Conservation (phyloP, 75 land plant species). For the Pinus taeda region DNA sequence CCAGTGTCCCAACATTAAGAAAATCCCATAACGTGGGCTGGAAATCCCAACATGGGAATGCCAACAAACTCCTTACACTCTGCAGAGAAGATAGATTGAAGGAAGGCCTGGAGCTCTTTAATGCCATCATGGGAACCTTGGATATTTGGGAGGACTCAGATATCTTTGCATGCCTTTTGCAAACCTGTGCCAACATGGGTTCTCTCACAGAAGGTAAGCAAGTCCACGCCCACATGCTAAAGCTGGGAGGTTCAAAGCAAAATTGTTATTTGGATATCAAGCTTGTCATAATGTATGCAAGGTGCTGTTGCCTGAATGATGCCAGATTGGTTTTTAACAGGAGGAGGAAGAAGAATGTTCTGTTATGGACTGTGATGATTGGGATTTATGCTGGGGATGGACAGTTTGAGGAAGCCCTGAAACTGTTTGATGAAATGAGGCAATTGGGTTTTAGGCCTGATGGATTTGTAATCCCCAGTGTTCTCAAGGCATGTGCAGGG, state of each 20-base stretch:
- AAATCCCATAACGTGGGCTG: no score
- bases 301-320: conserved; percentile 37
- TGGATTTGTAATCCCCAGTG: conserved; percentile 11
- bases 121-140: no score
- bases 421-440: conserved; percentile 24
- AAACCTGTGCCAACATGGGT: conserved; percentile 37
- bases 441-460: conserved; percentile 10
- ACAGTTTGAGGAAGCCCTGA: conserved; percentile 21
- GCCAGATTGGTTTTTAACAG: conserved; percentile 36
- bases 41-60: no score
- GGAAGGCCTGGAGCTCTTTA: no score
- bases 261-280: conserved; percentile 43
- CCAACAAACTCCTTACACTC: no score
- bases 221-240: conserved; percentile 37
- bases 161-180: conserved; percentile 18
- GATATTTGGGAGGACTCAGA: no score
- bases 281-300: conserved; percentile 65
- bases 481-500: conserved; percentile 23
- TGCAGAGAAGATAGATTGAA: no score
- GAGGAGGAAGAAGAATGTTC: conserved; percentile 30
- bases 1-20: no score
- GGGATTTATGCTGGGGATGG: conserved; percentile 52
- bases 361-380: conserved; percentile 67
- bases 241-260: conserved; percentile 18
- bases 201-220: conserved; percentile 22